Percentiles rank a stretch among this genome's conserved stretches.
Evolutionary conservation across 345 rosid genomes (phyloP).

Genomic region (Arabidopsis thaliana): TAIR10.1 NC_003070.9:18504001-18504500

Average conservation of each 20-base stretch:
- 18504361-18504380: conserved; percentile 53
- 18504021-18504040: not conserved
- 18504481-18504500: conserved; percentile 12
- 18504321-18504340: conserved; percentile 37
- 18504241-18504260: conserved; percentile 75
- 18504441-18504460: conserved; percentile 66
- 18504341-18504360: conserved; percentile 43
- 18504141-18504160: not conserved
- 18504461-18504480: conserved; percentile 44
- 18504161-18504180: conserved; percentile 6
- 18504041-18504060: not conserved
- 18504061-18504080: not conserved
- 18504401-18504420: conserved; percentile 42
- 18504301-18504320: conserved; percentile 44
- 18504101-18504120: not conserved
- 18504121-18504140: not conserved
- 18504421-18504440: conserved; percentile 51
- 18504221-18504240: conserved; percentile 76
- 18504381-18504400: conserved; percentile 47
- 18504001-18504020: not conserved
- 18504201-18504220: conserved; percentile 7
- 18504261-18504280: conserved; percentile 69
- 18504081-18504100: not conserved
- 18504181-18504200: not conserved
- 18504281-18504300: conserved; percentile 53